phyloP scores from a whole-genome alignment of 2,329 filamentous ascomycete species.

The Talaromyces atroroseus region DNA sequence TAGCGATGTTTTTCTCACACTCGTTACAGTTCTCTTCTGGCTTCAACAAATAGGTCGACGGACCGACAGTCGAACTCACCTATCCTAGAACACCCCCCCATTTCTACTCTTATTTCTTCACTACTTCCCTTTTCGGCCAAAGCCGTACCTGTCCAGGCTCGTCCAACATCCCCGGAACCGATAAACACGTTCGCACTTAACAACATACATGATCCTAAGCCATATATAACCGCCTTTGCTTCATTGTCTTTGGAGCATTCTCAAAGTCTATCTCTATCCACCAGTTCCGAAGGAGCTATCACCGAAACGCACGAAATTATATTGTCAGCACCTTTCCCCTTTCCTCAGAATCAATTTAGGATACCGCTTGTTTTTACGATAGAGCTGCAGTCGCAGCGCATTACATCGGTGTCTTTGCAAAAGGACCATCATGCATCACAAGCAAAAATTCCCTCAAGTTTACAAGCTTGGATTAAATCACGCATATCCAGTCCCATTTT shows the following conservation, averaged over 20 bases:
- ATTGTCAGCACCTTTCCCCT: slow-evolving; percentile 32
- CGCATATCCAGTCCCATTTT: slow-evolving; percentile 31
- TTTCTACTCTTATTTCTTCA: slow-evolving; percentile 36
- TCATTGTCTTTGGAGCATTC: slow-evolving; percentile 53
- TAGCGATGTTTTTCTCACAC: slow-evolving; percentile 17
- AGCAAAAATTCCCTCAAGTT: slow-evolving; percentile 23
- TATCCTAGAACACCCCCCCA: slow-evolving; percentile 20
- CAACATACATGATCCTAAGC: slow-evolving; percentile 51
- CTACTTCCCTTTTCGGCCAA: slow-evolving; percentile 37
- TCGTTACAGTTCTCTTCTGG: slow-evolving; percentile 28
- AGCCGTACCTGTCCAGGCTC: slow-evolving; percentile 17
- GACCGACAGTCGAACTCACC: slow-evolving; percentile 23
- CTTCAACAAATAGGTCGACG: slow-evolving; percentile 24
- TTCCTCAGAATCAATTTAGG: slow-evolving; percentile 29
- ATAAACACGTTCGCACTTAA: slow-evolving; percentile 63
- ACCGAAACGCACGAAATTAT: slow-evolving; percentile 31
- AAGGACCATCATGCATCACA: slow-evolving; percentile 16
- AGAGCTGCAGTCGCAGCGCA: slow-evolving; percentile 29
- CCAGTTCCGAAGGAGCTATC: slow-evolving; percentile 16
- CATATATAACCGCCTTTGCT: slow-evolving; percentile 67
- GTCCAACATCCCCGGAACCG: slow-evolving; percentile 37
- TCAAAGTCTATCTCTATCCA: slow-evolving; percentile 19
- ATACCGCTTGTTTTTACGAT: slow-evolving; percentile 31
- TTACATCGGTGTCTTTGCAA: slow-evolving; percentile 29
- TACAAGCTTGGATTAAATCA: slow-evolving; percentile 31